These are phyloP conservation scores for Aspergillus latus DNA, from an alignment of 2,329 filamentous ascomycete species.

Conservation along the genomic window DNA sequence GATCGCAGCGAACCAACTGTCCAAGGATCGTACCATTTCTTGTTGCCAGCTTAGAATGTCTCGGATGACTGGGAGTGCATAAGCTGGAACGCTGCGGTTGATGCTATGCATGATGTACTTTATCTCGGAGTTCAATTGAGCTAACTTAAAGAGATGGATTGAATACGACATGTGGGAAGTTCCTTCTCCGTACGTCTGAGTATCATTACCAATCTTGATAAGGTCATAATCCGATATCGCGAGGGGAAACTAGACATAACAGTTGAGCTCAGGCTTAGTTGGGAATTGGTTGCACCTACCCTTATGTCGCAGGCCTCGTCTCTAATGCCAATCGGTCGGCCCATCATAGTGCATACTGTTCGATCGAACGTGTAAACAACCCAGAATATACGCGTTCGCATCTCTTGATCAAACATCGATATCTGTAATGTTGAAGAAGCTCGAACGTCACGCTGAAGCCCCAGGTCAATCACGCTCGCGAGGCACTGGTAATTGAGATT, in stretches of 20 bases:
- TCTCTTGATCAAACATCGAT: constrained; percentile 52
- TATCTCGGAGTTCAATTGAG: constrained; percentile 56
- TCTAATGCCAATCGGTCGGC: constrained; percentile 54
- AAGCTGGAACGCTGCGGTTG: constrained; percentile 47
- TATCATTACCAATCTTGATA: background rate
- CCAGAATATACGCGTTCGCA: constrained; percentile 59
- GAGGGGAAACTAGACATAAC: constrained; percentile 21
- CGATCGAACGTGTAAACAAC: constrained; percentile 54
- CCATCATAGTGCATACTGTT: constrained; percentile 57
- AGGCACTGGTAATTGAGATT: constrained; percentile 58
- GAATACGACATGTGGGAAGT: constrained; percentile 43
- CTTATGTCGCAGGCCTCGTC: constrained; percentile 57
- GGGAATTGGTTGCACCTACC: constrained; percentile 28
- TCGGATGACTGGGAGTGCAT: constrained; percentile 50
- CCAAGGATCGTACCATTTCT: constrained; percentile 42
- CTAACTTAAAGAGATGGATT: constrained; percentile 49
- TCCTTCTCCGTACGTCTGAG: constrained; percentile 16
- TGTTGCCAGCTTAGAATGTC: constrained; percentile 51
- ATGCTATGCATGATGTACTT: constrained; percentile 58
- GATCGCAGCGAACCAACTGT: constrained; percentile 43
- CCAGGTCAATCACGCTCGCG: constrained; percentile 52
- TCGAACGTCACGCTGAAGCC: constrained; percentile 53
- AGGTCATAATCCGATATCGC: constrained; percentile 15
- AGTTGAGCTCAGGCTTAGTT: background rate
- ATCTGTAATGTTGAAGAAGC: constrained; percentile 39